phyloP scores from a whole-genome alignment of 768 basidiomycete species.

The Pleurotus salmoneostramineus region DNA sequence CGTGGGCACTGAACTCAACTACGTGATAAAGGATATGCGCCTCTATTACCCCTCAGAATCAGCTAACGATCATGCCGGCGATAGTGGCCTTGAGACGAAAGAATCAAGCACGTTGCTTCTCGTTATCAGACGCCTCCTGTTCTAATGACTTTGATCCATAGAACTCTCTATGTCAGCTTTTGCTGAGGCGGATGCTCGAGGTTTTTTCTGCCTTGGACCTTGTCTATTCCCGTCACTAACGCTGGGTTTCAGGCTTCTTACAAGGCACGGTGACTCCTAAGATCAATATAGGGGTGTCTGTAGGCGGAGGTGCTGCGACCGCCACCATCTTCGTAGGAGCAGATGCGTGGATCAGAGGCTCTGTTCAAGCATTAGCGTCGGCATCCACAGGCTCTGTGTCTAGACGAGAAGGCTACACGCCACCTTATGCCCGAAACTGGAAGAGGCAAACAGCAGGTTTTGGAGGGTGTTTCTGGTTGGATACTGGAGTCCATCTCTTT shows the following conservation, averaged over 20 bases:
- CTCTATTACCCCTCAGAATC: background rate
- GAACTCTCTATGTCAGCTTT: background rate
- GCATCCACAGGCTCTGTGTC: background rate
- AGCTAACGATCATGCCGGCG: background rate
- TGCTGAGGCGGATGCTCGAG: background rate
- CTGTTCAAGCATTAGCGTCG: background rate
- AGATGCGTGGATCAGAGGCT: background rate
- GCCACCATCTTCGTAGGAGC: background rate
- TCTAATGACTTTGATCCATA: background rate
- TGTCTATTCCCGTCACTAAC: background rate
- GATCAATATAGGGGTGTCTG: background rate
- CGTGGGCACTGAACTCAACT: background rate
- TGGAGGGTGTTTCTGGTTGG: background rate
- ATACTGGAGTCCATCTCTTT: background rate
- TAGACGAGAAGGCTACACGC: background rate
- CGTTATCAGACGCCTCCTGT: too few relatives aligned
- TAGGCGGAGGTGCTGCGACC: background rate
- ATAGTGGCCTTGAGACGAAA: background rate
- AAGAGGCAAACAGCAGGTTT: background rate
- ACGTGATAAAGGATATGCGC: background rate
- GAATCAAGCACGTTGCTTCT: background rate
- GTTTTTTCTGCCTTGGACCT: background rate
- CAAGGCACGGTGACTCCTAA: background rate
- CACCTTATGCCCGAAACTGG: background rate
- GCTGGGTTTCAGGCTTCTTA: background rate